Conservation (phyloP, 371 early-diverging fungal species). For the Apophysomyces variabilis region DNA sequence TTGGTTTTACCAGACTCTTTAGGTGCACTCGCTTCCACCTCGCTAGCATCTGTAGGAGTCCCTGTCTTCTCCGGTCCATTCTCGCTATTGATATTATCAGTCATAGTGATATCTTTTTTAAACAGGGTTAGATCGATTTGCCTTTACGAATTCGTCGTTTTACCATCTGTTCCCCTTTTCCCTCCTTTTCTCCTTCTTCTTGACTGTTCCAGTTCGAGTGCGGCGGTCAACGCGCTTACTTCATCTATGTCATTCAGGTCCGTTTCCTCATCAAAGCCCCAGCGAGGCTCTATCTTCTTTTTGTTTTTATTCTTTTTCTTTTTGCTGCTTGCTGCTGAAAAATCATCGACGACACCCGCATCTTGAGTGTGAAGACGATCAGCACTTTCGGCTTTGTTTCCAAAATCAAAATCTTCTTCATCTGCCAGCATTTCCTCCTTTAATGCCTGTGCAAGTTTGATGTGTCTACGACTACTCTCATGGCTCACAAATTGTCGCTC, state of each 20-base stretch:
- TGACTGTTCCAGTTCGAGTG: constrained; percentile 29
- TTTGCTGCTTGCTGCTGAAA: constrained; percentile 25
- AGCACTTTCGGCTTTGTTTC: constrained; percentile 20
- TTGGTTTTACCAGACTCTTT: constrained; percentile 53
- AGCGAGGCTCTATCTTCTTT: constrained; percentile 39
- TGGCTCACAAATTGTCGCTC: constrained; percentile 79
- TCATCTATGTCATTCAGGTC: constrained; percentile 33
- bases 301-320: constrained; percentile 47
- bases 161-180: constrained; percentile 19
- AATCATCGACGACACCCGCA: constrained; percentile 16
- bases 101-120: too few relatives aligned
- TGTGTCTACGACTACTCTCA: constrained; percentile 78
- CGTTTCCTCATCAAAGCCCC: constrained; percentile 29
- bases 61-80: constrained; percentile 11
- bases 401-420: constrained; percentile 48
- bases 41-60: constrained; percentile 25
- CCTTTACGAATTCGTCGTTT: background rate
- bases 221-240: constrained; percentile 31
- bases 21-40: constrained; percentile 25
- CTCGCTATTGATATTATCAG: background rate
- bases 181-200: constrained; percentile 20
- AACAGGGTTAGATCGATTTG: too few relatives aligned
- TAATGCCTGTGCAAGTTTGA: constrained; percentile 67
- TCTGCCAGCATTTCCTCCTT: constrained; percentile 71
- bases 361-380: too few relatives aligned